These are phyloP conservation scores for Corylus heterophylla DNA, from an alignment of 306 rosid genomes.

Conservation along the genomic window DNA sequence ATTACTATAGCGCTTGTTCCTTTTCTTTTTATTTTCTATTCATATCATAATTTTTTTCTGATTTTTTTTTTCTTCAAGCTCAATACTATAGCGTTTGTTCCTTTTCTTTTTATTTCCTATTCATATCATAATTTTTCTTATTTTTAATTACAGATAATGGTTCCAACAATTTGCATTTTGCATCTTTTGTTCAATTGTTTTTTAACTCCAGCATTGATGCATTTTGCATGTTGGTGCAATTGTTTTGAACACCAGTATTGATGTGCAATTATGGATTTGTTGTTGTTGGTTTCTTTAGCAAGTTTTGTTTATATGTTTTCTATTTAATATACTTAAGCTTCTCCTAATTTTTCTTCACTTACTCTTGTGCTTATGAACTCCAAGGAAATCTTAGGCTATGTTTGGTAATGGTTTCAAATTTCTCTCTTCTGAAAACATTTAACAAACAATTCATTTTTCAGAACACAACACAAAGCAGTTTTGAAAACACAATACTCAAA, in stretches of 20 bases:
- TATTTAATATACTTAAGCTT: slow-evolving; percentile 3
- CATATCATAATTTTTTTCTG: neutral
- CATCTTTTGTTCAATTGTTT: neutral
- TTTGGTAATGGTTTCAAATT: too few relatives aligned
- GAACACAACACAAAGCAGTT: too few relatives aligned
- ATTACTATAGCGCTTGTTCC: neutral
- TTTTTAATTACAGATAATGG: neutral
- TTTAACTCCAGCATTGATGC: neutral
- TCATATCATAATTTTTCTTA: neutral
- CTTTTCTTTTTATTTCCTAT: neutral
- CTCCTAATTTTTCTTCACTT: neutral
- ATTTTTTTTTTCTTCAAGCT: neutral
- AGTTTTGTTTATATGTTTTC: neutral
- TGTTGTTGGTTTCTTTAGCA: neutral
- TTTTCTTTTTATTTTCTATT: neutral
- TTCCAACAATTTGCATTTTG: neutral
- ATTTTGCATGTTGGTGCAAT: too few relatives aligned
- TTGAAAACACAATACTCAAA: too few relatives aligned
- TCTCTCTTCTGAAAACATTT: too few relatives aligned
- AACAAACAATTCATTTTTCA: too few relatives aligned
- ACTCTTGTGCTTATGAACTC: neutral
- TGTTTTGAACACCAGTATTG: neutral
- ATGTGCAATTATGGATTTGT: neutral
- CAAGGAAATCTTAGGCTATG: slow-evolving; percentile 2
- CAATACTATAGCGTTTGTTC: neutral